phyloP scores from a whole-genome alignment of 768 basidiomycete genomes.

The Mycena kentingensis region DNA sequence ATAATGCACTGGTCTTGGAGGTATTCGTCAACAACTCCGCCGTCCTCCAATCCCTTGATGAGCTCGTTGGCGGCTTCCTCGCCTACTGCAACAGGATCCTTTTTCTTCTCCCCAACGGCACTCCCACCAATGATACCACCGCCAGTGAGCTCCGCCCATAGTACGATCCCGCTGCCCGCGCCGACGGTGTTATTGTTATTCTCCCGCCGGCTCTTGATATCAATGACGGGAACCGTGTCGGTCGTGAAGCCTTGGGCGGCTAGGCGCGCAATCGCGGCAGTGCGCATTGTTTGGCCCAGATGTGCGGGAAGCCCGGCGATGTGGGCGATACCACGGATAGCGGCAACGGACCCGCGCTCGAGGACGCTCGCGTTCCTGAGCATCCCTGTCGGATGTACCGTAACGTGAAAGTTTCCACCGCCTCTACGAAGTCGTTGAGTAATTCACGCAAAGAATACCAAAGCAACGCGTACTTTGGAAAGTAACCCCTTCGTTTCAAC shows the following conservation, averaged over 20 bases:
- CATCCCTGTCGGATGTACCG: conserved; percentile 41
- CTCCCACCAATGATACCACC: conserved; percentile 73
- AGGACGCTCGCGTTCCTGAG: conserved; percentile 49
- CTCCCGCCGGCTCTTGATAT: conserved; percentile 46
- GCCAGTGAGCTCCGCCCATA: conserved; percentile 73
- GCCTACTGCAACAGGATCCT: conserved; percentile 51
- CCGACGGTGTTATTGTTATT: conserved; percentile 50
- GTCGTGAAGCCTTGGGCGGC: conserved; percentile 37
- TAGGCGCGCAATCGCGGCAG: conserved; percentile 52
- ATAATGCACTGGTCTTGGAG: conserved; percentile 77
- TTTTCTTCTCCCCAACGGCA: conserved; percentile 58
- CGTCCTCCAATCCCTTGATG: conserved; percentile 56
- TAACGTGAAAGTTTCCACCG: conserved; percentile 60
- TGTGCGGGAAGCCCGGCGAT: conserved; percentile 62
- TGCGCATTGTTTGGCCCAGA: conserved; percentile 58
- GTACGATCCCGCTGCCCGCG: conserved; percentile 67
- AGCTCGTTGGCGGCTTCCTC: conserved; percentile 63
- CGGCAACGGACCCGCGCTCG: conserved; percentile 55
- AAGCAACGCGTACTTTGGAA: conserved; percentile 53
- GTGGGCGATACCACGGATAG: conserved; percentile 61
- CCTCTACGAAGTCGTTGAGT: conserved; percentile 35
- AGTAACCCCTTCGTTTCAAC: conserved; percentile 66
- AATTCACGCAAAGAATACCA: no score
- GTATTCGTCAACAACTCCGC: conserved; percentile 75
- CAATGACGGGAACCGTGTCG: conserved; percentile 35